Evolutionary conservation across 139 green algal genomes (phyloP).

Genomic region (Cymbomonas tetramitiformis): DNA sequence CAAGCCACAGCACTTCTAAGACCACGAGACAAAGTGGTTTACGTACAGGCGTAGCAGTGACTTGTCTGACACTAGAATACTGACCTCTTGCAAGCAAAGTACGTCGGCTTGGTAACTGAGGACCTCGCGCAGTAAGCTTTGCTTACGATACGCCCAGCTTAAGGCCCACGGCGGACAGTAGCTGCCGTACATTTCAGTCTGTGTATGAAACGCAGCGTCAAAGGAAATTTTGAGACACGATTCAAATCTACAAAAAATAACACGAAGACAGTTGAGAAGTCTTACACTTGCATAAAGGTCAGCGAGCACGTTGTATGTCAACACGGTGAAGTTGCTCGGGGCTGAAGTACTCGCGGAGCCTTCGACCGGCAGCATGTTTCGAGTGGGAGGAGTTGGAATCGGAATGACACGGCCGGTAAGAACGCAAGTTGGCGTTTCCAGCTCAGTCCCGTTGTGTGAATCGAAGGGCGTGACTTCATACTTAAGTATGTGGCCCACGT

Average conservation of each 20-base stretch:
- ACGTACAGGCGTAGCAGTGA: too few relatives aligned
- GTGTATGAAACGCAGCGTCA: not conserved
- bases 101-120: constrained; percentile 77
- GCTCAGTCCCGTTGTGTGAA: not conserved
- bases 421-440: constrained; percentile 26
- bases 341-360: constrained; percentile 28
- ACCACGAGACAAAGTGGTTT: not conserved
- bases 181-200: constrained; percentile 58
- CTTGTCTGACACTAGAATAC: constrained; percentile 4
- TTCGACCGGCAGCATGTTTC: constrained; percentile 49
- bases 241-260: too few relatives aligned
- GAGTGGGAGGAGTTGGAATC: constrained; percentile 45
- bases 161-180: constrained; percentile 78
- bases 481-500: constrained; percentile 76
- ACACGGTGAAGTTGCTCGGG: constrained; percentile 90
- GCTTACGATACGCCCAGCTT: constrained; percentile 76
- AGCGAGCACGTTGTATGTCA: constrained; percentile 92
- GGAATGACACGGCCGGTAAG: constrained; percentile 58
- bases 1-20: not conserved
- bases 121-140: constrained; percentile 85
- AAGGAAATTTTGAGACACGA: too few relatives aligned
- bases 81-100: constrained; percentile 86
- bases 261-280: too few relatives aligned
- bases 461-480: constrained; percentile 46
- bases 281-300: constrained; percentile 92